Evolutionary conservation across 148 eudicot species (phyloP).

Genomic region (Spergularia marina): DNA sequence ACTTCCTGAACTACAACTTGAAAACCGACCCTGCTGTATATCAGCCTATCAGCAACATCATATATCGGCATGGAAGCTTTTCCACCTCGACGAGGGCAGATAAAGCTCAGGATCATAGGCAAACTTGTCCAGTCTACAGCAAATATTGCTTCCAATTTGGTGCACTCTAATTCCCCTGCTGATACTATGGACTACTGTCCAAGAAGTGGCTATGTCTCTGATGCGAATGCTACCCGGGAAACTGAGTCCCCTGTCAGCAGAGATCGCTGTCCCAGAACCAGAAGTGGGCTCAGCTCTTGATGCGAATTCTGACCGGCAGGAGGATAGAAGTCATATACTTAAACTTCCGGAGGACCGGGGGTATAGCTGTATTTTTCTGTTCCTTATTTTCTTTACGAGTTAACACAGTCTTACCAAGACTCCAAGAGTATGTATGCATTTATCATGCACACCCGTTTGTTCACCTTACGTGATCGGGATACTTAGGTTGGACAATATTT

Average conservation of each 20-base stretch:
- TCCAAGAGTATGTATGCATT: too few relatives aligned
- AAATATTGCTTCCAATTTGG: slow-evolving; percentile 6
- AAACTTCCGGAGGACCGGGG: too few relatives aligned
- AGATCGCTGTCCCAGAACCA: slow-evolving; percentile 9
- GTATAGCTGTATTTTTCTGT: too few relatives aligned
- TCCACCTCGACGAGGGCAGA: slow-evolving; percentile 28
- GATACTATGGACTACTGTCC: slow-evolving; percentile 19
- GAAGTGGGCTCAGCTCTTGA: not conserved
- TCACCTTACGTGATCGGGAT: too few relatives aligned
- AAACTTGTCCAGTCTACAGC: slow-evolving; percentile 18
- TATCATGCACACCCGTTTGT: too few relatives aligned
- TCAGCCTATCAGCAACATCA: not conserved
- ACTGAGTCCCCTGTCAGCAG: not conserved
- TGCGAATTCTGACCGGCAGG: not conserved
- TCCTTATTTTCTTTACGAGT: too few relatives aligned
- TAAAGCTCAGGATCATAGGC: slow-evolving; percentile 21
- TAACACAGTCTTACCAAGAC: too few relatives aligned
- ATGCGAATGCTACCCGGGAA: not conserved
- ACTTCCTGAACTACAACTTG: not conserved
- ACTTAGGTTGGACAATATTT: too few relatives aligned
- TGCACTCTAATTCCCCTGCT: not conserved
- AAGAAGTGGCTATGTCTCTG: slow-evolving; percentile 9
- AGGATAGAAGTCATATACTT: not conserved
- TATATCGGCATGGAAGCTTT: not conserved
- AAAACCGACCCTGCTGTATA: too few relatives aligned